phyloP scores from a whole-genome alignment of 352 stramenopile genomes.

The Pelagophyceae sp. region DNA sequence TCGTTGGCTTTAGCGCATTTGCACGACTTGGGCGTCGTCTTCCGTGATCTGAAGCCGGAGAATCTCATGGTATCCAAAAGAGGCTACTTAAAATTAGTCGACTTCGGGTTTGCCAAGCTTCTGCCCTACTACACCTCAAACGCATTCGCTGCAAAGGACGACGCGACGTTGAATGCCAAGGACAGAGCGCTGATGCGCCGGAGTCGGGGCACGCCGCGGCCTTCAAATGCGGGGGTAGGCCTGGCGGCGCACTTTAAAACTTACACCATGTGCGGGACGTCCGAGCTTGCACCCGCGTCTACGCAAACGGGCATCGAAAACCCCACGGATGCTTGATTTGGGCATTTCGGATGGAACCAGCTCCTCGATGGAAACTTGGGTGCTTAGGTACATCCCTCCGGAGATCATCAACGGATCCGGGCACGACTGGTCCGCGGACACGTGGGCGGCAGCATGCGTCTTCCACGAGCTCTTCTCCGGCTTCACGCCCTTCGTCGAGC shows the following conservation, averaged over 20 bases:
- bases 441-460: neutral
- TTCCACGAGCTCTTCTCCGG: neutral
- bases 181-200: neutral
- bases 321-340: too few species aligned
- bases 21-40: slow-evolving; percentile 65
- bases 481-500: slow-evolving; percentile 7
- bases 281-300: too few species aligned
- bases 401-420: slow-evolving; percentile 59
- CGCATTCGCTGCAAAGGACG: slow-evolving; percentile 45
- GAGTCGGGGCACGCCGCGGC: neutral
- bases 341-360: too few species aligned
- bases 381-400: slow-evolving; percentile 65
- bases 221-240: slow-evolving; percentile 32
- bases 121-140: slow-evolving; percentile 5
- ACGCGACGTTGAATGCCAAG: slow-evolving; percentile 64
- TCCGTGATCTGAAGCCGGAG: slow-evolving; percentile 76
- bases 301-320: slow-evolving; percentile 58
- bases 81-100: slow-evolving; percentile 82
- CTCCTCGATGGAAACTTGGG: too few species aligned
- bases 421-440: slow-evolving; percentile 27
- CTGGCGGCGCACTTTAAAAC: slow-evolving; percentile 56
- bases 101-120: slow-evolving; percentile 78
- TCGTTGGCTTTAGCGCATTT: slow-evolving; percentile 62
- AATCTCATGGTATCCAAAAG: slow-evolving; percentile 85
- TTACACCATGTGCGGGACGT: slow-evolving; percentile 8